phyloP scores from a whole-genome alignment of 2,329 filamentous ascomycete genomes.

The Diaporthe capsici region DNA sequence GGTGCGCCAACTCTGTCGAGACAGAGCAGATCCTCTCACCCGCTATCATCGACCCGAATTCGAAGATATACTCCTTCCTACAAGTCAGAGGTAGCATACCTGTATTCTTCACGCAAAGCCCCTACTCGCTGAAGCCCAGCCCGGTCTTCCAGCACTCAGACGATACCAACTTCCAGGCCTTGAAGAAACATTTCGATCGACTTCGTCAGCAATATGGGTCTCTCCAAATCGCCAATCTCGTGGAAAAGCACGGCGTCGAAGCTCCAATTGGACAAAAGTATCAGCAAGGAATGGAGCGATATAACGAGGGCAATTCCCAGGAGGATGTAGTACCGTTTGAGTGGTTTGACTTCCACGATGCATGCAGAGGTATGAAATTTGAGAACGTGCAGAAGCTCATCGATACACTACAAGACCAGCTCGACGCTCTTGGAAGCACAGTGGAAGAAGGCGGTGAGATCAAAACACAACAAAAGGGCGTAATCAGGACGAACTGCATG shows the following conservation, averaged over 20 bases:
- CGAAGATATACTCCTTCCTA: slow-evolving; percentile 83
- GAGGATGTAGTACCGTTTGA: slow-evolving; percentile 76
- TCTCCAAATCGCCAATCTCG: slow-evolving; percentile 84
- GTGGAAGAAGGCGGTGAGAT: slow-evolving; percentile 64
- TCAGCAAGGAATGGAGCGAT: slow-evolving; percentile 73
- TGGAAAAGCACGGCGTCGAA: slow-evolving; percentile 91
- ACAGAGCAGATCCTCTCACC: slow-evolving; percentile 93
- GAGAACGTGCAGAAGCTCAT: slow-evolving; percentile 91
- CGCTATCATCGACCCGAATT: slow-evolving; percentile 72
- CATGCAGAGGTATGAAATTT: slow-evolving; percentile 97
- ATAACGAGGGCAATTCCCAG: slow-evolving; percentile 75
- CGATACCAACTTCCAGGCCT: slow-evolving; percentile 83
- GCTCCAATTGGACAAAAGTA: slow-evolving; percentile 84
- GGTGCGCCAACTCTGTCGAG: slow-evolving; percentile 91
- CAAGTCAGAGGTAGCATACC: slow-evolving; percentile 94
- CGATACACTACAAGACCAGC: slow-evolving; percentile 74
- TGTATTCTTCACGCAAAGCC: slow-evolving; percentile 93
- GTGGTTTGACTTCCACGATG: slow-evolving; percentile 97
- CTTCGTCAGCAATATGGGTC: slow-evolving; percentile 79
- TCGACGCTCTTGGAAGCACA: slow-evolving; percentile 81
- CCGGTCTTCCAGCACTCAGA: slow-evolving; percentile 86
- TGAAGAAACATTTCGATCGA: slow-evolving; percentile 83
- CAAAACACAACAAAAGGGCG: slow-evolving; percentile 73
- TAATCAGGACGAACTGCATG: slow-evolving; percentile 98
- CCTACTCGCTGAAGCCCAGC: slow-evolving; percentile 91